Evolutionary conservation across 2,329 filamentous ascomycete genomes (phyloP), one percentile per base, ranked within the genome.

Genomic region (Fonsecaea pugnacius): DNA sequence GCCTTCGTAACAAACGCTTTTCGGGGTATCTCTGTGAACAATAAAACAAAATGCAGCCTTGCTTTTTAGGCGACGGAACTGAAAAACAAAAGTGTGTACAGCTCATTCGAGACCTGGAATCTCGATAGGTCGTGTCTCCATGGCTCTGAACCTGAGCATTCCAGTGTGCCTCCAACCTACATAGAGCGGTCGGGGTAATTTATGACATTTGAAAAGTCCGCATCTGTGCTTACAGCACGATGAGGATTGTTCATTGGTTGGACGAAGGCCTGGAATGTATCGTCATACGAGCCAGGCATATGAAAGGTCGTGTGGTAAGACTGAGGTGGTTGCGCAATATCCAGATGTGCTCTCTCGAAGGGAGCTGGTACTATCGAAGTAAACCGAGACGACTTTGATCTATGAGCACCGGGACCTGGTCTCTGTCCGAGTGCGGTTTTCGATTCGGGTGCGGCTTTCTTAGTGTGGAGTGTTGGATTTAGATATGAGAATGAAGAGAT

Each of bases 191-290:
- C 8, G 9, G 7, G n/a, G 9, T 24, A 10, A 5, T 27, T 48
- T 10, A 24, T 48, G 43, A 27, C 43, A 4, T 27, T 24, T 9
- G 3, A 14, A 12, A 18, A 48, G 27, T 48, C 43, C 12, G 18
- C 18, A 18, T 48, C 43, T 12, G 21, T 48, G 43, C 43, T 48
- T 16, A 14, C 16, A 12, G 60, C 53, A 12, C 53, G 43, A 36
- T 32, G 43, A 52, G 9, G 12, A 24, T 35, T 36, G 10, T 50
- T 9, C 14, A 21, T 10, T n/a, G 12, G 24, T n/a, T 35, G 33
- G 18, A 24, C 14, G 50, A 58, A 53, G 32, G 48, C 36, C 14
- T 52, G 46, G 32, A 62, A 65, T 14, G 62, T 61, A 38, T 64
- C 62, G 30, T 64, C 62, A 18, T 61, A 64, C 14, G 57, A 18